Conservation (phyloP, 2,329 filamentous ascomycete species). For the Elsinoe fawcettii region DNA sequence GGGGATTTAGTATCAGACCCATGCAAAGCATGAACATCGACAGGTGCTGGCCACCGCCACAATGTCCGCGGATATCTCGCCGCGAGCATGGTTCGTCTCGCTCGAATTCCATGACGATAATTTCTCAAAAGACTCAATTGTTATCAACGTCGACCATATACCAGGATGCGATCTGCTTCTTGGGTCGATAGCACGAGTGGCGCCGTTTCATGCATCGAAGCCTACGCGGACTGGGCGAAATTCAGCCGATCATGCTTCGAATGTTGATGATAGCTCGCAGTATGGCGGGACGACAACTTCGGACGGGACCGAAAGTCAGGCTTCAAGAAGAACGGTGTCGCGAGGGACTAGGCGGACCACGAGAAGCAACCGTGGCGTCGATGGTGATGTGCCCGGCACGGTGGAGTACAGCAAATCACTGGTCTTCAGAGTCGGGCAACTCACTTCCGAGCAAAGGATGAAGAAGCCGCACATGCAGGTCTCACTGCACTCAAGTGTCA, state of each 20-base stretch:
- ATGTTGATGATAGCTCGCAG: neutral
- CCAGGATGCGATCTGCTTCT: conserved; percentile 14
- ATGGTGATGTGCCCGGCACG: conserved; percentile 5
- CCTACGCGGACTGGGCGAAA: conserved; percentile 2
- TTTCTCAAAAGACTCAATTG: conserved; percentile 16
- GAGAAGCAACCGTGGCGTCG: neutral
- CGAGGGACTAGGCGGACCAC: conserved; percentile 14
- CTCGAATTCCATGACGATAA: conserved; percentile 19
- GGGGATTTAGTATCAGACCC: too few relatives aligned
- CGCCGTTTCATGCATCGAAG: conserved; percentile 15
- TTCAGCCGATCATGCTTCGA: conserved; percentile 7
- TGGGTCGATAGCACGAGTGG: conserved; percentile 13
- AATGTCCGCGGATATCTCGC: conserved; percentile 12
- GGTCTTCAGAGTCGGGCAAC: conserved; percentile 16
- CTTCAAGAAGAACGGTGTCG: conserved; percentile 8
- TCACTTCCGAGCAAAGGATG: conserved; percentile 18
- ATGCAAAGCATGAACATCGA: neutral
- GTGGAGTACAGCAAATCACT: conserved; percentile 15
- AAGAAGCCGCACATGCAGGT: conserved; percentile 19
- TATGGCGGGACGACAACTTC: conserved; percentile 5
- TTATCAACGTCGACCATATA: conserved; percentile 17
- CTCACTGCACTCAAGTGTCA: conserved; percentile 30
- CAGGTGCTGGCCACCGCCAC: neutral
- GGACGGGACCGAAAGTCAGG: conserved; percentile 12
- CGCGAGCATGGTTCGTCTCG: conserved; percentile 14